Conservation (phyloP, 768 basidiomycete species). For the Tephrocybe rancida region DNA sequence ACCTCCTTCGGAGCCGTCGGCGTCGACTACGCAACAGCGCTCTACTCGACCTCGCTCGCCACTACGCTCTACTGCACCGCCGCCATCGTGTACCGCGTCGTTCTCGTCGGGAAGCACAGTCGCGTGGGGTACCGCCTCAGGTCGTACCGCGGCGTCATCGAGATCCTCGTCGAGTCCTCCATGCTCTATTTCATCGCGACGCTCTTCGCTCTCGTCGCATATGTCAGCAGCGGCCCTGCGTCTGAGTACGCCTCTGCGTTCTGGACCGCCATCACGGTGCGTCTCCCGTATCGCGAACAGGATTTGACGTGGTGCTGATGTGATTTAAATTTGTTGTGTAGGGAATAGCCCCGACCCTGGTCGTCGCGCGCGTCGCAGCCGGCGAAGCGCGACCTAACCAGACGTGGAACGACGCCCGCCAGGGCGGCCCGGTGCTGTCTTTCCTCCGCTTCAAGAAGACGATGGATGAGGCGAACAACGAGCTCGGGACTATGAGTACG, state of each 20-base stretch:
- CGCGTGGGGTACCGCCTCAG: conserved; percentile 2
- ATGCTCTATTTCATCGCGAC: conserved; percentile 17
- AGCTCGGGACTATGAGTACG: conserved; percentile 4
- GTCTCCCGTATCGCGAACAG: not conserved
- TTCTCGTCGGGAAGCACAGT: conserved; percentile 5
- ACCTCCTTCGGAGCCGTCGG: conserved; percentile 16
- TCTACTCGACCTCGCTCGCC: conserved; percentile 17
- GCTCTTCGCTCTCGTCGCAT: conserved; percentile 17
- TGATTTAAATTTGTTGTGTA: not conserved
- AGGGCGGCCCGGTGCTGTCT: conserved; percentile 7
- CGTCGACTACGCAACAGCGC: conserved; percentile 18
- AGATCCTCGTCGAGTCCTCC: conserved; percentile 19
- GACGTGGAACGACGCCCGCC: conserved; percentile 11
- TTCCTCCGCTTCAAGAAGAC: conserved; percentile 16
- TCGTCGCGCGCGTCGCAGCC: conserved; percentile 17
- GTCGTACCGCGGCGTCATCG: conserved; percentile 17
- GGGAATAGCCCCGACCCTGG: conserved; percentile 20
- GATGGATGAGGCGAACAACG: not conserved
- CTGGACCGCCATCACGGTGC: conserved; percentile 18
- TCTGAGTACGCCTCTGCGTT: conserved; percentile 21
- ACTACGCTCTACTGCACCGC: conserved; percentile 19
- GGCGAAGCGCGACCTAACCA: conserved; percentile 14
- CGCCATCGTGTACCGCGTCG: conserved; percentile 15
- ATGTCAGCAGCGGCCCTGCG: conserved; percentile 15
- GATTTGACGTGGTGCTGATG: not conserved